Base-by-base conservation (phyloP, 495 filamentous ascomycete genomes). In the Penicillium daleae region DNA sequence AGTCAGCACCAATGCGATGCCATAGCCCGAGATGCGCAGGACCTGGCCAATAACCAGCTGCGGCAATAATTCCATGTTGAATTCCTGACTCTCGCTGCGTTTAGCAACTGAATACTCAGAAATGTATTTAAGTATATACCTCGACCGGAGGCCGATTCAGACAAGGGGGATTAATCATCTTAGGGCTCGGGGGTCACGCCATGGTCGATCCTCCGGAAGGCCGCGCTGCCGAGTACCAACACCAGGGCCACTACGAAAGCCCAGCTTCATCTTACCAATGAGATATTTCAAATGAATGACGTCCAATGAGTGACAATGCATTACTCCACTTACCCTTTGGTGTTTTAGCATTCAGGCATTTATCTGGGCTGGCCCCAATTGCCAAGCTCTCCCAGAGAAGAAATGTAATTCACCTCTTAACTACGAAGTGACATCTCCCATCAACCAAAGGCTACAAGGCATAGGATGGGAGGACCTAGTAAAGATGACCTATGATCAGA, bases 1-100 rank as follows among this genome's bases (percentile, higher is more conserved):
- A 40, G 89, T 21, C 37, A 86, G 57, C 7, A 63, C 53, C 13
- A 74, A 60, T 8, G 59, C 69, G 24, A 64, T 40, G 21, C 64
- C 69, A 57, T 77, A 80, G 59, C 56, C 53, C 12, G 39, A 44
- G 35, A 70, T 65, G 8, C 61, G 61, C 24, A 66, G 59, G 29
- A 73, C 65, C 27, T 71, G 71, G 56, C 69, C 66, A 27, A 63
- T 56, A 33, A 67, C 67, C 32, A 69, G 17, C 17, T 56, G 63
- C 39, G 58, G 57, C 17, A 71, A 56, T 13, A 60, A 48, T 26
- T 73, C 63, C 72, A 54, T 54, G 3, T 9, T 54, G 51, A 21
- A 22, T n/a, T 10, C 3, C 71, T 74, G 57, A 49, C 63, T 35
- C 3, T 57, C 22, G 31, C 54, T 13, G 17, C 40, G 10, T 21